Conservation (phyloP, 768 basidiomycete species). For the Podaxis pistillaris region DNA sequence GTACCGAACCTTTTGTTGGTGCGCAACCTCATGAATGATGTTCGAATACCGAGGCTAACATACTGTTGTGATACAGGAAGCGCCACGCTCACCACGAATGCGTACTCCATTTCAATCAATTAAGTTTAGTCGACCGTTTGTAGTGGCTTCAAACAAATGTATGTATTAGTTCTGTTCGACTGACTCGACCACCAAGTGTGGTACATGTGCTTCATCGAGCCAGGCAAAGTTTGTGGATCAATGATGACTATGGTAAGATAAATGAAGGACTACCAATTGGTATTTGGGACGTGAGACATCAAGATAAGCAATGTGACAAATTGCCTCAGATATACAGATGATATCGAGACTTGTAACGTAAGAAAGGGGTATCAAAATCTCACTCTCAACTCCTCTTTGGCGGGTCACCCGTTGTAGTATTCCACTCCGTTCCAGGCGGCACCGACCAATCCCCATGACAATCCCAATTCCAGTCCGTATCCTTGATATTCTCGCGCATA, state of each 20-base stretch:
- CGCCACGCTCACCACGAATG: constrained; percentile 29
- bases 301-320: neutral
- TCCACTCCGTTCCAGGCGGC: constrained; percentile 64
- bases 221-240: too few relatives aligned
- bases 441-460: constrained; percentile 79
- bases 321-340: neutral
- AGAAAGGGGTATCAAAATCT: neutral
- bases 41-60: neutral
- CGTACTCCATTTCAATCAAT: constrained; percentile 32
- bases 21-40: neutral
- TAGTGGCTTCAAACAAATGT: too few relatives aligned
- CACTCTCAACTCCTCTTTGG: constrained; percentile 30
- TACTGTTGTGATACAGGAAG: constrained; percentile 20
- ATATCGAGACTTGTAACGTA: neutral
- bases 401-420: constrained; percentile 68
- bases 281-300: neutral
- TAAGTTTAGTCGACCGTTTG: constrained; percentile 8
- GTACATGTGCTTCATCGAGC: too few relatives aligned
- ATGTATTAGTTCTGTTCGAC: too few relatives aligned
- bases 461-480: constrained; percentile 72
- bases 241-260: neutral
- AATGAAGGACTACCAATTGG: neutral
- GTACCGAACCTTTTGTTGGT: constrained; percentile 35
- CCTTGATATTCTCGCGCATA: constrained; percentile 60
- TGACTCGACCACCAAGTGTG: too few relatives aligned